These are phyloP conservation scores for Strobilomyces dryophilus DNA, from an alignment of 768 basidiomycete species.

Conservation along the genomic window DNA sequence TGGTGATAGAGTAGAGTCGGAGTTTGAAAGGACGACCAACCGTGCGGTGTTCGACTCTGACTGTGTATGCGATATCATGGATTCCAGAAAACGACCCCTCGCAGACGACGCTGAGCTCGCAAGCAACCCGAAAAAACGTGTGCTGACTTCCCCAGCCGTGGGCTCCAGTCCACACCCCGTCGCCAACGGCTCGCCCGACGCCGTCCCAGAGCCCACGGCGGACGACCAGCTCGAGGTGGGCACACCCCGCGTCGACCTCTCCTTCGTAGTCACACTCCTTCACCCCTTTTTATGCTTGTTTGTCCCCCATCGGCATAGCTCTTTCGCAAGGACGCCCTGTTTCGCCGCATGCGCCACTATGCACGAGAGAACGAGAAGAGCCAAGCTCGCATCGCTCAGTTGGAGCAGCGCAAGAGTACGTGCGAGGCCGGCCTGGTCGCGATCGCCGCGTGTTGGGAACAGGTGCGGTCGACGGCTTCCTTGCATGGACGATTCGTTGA, in stretches of 20 bases:
- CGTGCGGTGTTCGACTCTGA: slow-evolving; percentile 12
- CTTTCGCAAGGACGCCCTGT: slow-evolving; percentile 87
- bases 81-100: slow-evolving; percentile 58
- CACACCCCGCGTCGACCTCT: slow-evolving; percentile 19
- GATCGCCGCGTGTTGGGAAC: slow-evolving; percentile 76
- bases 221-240: slow-evolving; percentile 64
- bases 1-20: slow-evolving; percentile 13
- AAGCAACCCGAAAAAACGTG: slow-evolving; percentile 51
- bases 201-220: slow-evolving; percentile 43
- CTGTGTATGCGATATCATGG: slow-evolving; percentile 34
- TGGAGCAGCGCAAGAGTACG: slow-evolving; percentile 61
- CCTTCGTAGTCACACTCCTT: slow-evolving; percentile 21
- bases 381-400: slow-evolving; percentile 52
- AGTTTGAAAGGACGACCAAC: slow-evolving; percentile 24
- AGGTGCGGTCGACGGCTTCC: slow-evolving; percentile 41
- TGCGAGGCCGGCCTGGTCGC: slow-evolving; percentile 71
- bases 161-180: slow-evolving; percentile 44
- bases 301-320: slow-evolving; percentile 41
- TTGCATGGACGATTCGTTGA: not conserved
- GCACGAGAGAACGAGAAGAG: slow-evolving; percentile 69
- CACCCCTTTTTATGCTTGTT: slow-evolving; percentile 1
- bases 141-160: slow-evolving; percentile 37
- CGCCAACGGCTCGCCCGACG: slow-evolving; percentile 37
- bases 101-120: slow-evolving; percentile 45
- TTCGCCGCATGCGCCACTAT: slow-evolving; percentile 80